These are phyloP conservation scores for Claviceps citrina DNA, from an alignment of 2,329 filamentous ascomycete genomes.

Conservation along the genomic window DNA sequence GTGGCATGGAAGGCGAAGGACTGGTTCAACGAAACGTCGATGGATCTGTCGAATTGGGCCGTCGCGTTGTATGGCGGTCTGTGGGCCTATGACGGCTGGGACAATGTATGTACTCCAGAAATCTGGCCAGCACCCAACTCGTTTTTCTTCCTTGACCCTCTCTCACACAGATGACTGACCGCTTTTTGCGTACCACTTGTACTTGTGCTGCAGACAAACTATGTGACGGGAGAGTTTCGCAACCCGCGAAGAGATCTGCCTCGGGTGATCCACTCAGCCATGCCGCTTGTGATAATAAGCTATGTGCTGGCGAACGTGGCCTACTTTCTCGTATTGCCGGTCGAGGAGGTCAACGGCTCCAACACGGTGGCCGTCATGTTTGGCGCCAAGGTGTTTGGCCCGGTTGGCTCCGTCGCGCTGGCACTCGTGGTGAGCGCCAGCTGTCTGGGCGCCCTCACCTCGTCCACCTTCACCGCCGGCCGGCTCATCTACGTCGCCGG, in stretches of 20 bases:
- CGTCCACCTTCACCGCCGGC: slow-evolving; percentile 82
- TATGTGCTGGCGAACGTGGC: slow-evolving; percentile 85
- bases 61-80: slow-evolving; percentile 88
- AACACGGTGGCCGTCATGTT: slow-evolving; percentile 97
- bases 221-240: slow-evolving; percentile 92
- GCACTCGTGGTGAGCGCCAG: slow-evolving; percentile 80
- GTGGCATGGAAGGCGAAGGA: slow-evolving; percentile 72
- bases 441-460: slow-evolving; percentile 90
- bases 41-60: slow-evolving; percentile 72
- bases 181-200: background rate
- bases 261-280: slow-evolving; percentile 87
- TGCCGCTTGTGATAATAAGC: slow-evolving; percentile 80
- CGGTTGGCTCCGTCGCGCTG: slow-evolving; percentile 64
- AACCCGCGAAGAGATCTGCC: slow-evolving; percentile 82
- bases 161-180: background rate
- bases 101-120: slow-evolving; percentile 54
- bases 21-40: slow-evolving; percentile 80
- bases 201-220: slow-evolving; percentile 58
- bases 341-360: slow-evolving; percentile 62
- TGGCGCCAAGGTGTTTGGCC: slow-evolving; percentile 76
- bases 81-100: slow-evolving; percentile 98
- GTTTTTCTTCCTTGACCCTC: background rate
- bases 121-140: background rate
- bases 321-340: slow-evolving; percentile 86
- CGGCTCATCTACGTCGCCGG: slow-evolving; percentile 86